Evolutionary conservation across 176 grass and related monocot species (phyloP), one percentile per base, ranked within the genome.

Genomic region (Areca catechu): DNA sequence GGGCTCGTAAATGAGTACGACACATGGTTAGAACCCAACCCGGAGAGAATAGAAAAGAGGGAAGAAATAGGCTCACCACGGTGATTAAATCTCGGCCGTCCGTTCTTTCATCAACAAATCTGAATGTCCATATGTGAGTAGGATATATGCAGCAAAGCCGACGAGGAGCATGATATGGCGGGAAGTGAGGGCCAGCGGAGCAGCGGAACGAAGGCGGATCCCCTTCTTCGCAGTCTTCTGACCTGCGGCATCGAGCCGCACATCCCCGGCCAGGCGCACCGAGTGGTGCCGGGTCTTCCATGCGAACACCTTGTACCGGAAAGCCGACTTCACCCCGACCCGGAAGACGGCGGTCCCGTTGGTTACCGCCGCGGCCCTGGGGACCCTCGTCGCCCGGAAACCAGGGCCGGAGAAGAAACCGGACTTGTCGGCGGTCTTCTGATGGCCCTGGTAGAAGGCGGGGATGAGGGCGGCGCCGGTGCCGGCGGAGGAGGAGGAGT

Each of bases 401-500:
- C 22, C 6, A 43, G 9, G 9, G 15, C 47, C 47, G 21, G 34
- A 16, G 47, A 24, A 16, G 24, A 5, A 19, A 21, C 67, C 67
- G 1, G 3, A 3, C 22, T 70, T 70, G 55, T 17, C 7, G 21
- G 67, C 55, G 16, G 67, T 70, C 67, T 50, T 70, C 16, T 28
- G 15, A 16, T 58, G 37, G 54, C 67, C 67, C 67, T 70, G 67
- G 43, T 70, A 70, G 37, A 70, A 70, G 20, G 54, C 67, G 21
- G 67, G 54, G 16, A 59, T 34, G 55, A 20, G 16, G 6, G 67
- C 20, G 19, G 24, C 9, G 51, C 24, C 50, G n/a, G 51, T 7
- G 52, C 14, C 4, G 52, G 24, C 4, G 25, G 52, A 9, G 24
- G 50, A 20, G 10, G n/a, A 22, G 51, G 51, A 37, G 37, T 4